These are phyloP conservation scores for Malassezia arunalokei DNA, from an alignment of 1,284 basidiomycete genomes.

Conservation along the genomic window DNA sequence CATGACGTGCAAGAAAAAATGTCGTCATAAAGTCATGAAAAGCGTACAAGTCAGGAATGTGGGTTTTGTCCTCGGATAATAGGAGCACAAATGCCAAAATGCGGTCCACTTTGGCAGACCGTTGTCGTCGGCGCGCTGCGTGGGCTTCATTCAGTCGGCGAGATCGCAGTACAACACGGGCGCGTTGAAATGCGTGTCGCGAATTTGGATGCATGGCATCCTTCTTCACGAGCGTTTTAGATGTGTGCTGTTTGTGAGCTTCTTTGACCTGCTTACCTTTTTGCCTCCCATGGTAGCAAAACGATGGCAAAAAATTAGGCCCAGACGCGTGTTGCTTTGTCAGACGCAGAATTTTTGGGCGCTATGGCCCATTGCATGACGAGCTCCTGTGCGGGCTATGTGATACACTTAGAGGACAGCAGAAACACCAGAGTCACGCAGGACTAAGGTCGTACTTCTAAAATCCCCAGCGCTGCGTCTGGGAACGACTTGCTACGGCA, in stretches of 20 bases:
- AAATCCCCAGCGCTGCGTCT: neutral
- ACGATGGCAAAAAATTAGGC: neutral
- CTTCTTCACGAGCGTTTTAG: slow-evolving; percentile 38
- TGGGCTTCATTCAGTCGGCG: slow-evolving; percentile 27
- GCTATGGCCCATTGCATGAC: no score
- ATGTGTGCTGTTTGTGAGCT: slow-evolving; percentile 24
- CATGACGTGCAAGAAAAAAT: slow-evolving; percentile 30
- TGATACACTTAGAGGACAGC: no score
- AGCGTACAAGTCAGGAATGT: slow-evolving; percentile 27
- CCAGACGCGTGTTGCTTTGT: no score
- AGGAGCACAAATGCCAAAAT: slow-evolving; percentile 37
- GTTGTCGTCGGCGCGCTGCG: slow-evolving; percentile 15
- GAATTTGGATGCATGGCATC: slow-evolving; percentile 40
- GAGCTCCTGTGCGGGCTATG: no score
- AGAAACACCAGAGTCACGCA: no score
- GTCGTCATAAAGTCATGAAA: slow-evolving; percentile 33
- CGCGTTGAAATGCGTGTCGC: slow-evolving; percentile 34
- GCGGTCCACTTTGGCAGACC: slow-evolving; percentile 37
- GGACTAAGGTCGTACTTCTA: no score
- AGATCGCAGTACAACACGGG: slow-evolving; percentile 27
- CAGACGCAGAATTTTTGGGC: no score
- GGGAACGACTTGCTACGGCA: neutral
- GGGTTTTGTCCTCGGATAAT: slow-evolving; percentile 27
- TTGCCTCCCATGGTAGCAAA: slow-evolving; percentile 36
- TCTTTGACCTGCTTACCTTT: slow-evolving; percentile 17